Evolutionary conservation across 352 stramenopile genomes (phyloP).

Genomic region (Globisporangium lucens): DNA sequence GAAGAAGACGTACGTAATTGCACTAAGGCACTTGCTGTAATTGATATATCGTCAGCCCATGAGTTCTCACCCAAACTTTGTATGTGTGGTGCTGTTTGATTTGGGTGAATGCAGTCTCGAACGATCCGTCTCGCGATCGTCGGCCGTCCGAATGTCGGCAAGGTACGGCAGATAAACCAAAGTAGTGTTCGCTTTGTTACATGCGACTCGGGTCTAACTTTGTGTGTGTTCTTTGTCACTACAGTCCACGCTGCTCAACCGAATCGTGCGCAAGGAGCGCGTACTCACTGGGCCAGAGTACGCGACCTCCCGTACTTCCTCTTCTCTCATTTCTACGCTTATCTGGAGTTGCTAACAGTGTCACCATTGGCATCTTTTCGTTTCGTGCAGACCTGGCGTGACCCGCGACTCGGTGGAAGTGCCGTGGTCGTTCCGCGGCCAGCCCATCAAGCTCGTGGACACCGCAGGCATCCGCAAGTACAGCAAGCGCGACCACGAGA

Average conservation of each 20-base stretch:
- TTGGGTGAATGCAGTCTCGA: conserved; percentile 31
- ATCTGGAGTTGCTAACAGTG: neutral
- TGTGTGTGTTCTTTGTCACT: neutral
- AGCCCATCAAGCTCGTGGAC: conserved; percentile 77
- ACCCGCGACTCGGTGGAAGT: conserved; percentile 83
- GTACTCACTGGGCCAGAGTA: conserved; percentile 82
- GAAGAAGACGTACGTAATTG: conserved; percentile 51
- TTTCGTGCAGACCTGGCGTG: conserved; percentile 54
- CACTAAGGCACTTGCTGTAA: neutral
- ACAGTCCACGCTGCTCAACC: conserved; percentile 76
- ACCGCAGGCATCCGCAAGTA: conserved; percentile 80
- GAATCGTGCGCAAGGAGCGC: conserved; percentile 75
- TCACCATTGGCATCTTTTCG: neutral
- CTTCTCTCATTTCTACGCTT: neutral
- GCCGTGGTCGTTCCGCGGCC: conserved; percentile 68
- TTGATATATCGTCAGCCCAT: too few species aligned
- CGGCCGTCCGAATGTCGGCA: conserved; percentile 75
- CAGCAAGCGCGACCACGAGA: conserved; percentile 80
- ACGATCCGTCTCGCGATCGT: conserved; percentile 80
- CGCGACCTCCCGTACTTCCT: conserved; percentile 12
- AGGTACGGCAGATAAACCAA: conserved; percentile 18
- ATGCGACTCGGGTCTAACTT: neutral
- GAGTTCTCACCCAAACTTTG: too few species aligned
- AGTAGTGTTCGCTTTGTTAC: neutral
- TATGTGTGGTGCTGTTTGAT: neutral